Conservation (phyloP, 495 filamentous ascomycete species). For the Chaetomium fimeti region DNA sequence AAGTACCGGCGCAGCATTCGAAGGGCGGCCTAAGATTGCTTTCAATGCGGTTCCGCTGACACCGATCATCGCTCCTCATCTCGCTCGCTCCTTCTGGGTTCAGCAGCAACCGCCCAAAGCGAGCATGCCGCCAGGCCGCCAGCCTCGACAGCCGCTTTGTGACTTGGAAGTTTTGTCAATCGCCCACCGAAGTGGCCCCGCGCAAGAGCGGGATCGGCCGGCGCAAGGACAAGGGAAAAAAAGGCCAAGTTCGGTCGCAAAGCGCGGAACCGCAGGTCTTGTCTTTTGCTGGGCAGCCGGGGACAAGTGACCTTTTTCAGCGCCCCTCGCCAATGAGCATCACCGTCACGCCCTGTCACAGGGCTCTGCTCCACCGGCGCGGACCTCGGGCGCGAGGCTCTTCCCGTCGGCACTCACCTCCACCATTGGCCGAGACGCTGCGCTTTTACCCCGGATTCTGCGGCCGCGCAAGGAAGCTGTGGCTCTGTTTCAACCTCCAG, state of each 20-base stretch:
- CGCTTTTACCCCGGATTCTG: conserved; percentile 11
- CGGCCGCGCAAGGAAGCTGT: conserved; percentile 2
- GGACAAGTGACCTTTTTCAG: neutral
- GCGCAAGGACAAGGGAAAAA: neutral
- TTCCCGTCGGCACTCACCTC: conserved; percentile 10
- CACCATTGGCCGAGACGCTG: neutral
- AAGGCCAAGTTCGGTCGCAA: conserved; percentile 14
- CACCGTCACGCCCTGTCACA: conserved; percentile 29
- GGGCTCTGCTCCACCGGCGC: neutral
- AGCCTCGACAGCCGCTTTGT: neutral
- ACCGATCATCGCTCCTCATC: conserved; percentile 24
- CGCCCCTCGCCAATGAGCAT: conserved; percentile 24
- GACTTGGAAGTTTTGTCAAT: neutral
- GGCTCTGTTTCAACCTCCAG: conserved; percentile 5
- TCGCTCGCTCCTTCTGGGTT: conserved; percentile 11
- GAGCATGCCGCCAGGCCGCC: neutral
- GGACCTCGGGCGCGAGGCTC: conserved; percentile 7
- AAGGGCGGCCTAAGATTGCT: conserved; percentile 17
- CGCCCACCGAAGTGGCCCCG: conserved; percentile 7
- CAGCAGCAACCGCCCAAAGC: neutral
- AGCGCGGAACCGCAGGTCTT: conserved; percentile 21
- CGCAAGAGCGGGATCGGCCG: conserved; percentile 31
- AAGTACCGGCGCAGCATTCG: conserved; percentile 9
- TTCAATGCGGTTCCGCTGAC: conserved; percentile 21
- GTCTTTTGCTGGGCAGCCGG: neutral